Conservation (phyloP, 768 basidiomycete genomes). For the Asterophora parasitica region DNA sequence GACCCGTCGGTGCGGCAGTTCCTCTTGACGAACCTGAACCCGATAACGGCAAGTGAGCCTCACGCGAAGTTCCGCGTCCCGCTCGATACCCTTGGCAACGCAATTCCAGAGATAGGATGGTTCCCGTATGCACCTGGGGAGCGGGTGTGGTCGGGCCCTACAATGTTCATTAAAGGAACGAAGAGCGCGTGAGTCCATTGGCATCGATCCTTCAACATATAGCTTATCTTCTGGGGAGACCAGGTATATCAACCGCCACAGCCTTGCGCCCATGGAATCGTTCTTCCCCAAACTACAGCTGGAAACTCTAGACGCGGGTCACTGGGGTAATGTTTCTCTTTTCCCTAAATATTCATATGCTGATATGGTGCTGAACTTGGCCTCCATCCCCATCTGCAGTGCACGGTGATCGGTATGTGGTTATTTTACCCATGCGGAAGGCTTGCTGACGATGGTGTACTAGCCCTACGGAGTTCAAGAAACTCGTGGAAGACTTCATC, state of each 20-base stretch:
- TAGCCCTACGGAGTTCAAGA: slow-evolving; percentile 46
- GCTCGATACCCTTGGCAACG: slow-evolving; percentile 50
- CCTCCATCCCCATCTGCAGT: slow-evolving; percentile 33
- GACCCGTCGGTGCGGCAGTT: slow-evolving; percentile 67
- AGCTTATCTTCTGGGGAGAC: not conserved
- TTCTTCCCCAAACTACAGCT: slow-evolving; percentile 73
- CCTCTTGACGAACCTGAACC: slow-evolving; percentile 72
- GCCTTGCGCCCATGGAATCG: slow-evolving; percentile 48
- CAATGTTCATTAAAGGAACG: slow-evolving; percentile 73
- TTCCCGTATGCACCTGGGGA: slow-evolving; percentile 68
- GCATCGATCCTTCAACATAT: not conserved
- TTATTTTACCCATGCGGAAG: not conserved
- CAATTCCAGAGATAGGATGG: slow-evolving; percentile 60
- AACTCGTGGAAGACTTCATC: slow-evolving; percentile 23
- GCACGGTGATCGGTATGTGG: slow-evolving; percentile 58
- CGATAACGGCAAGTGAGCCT: slow-evolving; percentile 22
- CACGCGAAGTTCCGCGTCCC: slow-evolving; percentile 65
- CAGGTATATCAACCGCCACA: slow-evolving; percentile 73
- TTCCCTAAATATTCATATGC: not conserved
- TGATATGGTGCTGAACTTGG: not conserved
- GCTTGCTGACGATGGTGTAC: not conserved
- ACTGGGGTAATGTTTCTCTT: slow-evolving; percentile 63
- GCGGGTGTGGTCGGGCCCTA: slow-evolving; percentile 44
- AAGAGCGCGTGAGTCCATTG: slow-evolving; percentile 59
- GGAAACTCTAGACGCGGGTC: slow-evolving; percentile 61